Evolutionary conservation across 352 stramenopile genomes (phyloP).

Genomic region (Pythium coloratum): DNA sequence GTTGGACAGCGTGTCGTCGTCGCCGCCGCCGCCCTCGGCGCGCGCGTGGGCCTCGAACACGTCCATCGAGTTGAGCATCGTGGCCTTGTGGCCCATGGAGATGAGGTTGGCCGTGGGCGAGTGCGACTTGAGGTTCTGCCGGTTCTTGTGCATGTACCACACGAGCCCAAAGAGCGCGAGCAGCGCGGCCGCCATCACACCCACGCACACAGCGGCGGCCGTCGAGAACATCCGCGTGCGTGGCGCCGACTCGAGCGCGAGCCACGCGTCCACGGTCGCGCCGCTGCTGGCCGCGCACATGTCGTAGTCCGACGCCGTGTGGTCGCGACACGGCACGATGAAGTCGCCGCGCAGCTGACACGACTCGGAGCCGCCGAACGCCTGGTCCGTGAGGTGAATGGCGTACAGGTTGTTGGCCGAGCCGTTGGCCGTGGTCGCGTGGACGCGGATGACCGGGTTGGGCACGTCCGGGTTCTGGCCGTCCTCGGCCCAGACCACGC

Average conservation of each 20-base stretch:
- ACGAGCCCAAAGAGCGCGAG: constrained; percentile 36
- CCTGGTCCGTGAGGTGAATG: constrained; percentile 47
- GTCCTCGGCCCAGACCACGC: constrained; percentile 67
- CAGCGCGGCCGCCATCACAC: constrained; percentile 39
- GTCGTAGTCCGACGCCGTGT: constrained; percentile 44
- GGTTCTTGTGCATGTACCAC: constrained; percentile 57
- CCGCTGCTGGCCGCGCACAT: constrained; percentile 39
- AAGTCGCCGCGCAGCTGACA: constrained; percentile 55
- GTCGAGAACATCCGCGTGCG: constrained; percentile 50
- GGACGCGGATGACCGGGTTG: constrained; percentile 49
- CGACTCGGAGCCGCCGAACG: constrained; percentile 47
- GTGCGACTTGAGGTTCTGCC: constrained; percentile 38
- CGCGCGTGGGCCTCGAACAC: constrained; percentile 33
- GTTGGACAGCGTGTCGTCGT: constrained; percentile 56
- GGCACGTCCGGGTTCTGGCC: constrained; percentile 49
- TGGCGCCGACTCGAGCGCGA: constrained; percentile 39
- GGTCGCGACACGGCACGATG: constrained; percentile 65
- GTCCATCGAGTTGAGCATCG: constrained; percentile 25
- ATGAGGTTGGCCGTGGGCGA: constrained; percentile 21
- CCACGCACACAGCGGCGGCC: constrained; percentile 47
- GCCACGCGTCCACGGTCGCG: constrained; percentile 59
- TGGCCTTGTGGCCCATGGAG: constrained; percentile 16
- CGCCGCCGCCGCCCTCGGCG: constrained; percentile 32
- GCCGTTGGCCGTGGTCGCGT: constrained; percentile 27
- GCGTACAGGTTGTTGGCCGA: constrained; percentile 46